Percentiles rank a stretch among this genome's conserved stretches.
Conservation (phyloP, 2,329 filamentous ascomycete species). For the Fusarium papillatum region DNA sequence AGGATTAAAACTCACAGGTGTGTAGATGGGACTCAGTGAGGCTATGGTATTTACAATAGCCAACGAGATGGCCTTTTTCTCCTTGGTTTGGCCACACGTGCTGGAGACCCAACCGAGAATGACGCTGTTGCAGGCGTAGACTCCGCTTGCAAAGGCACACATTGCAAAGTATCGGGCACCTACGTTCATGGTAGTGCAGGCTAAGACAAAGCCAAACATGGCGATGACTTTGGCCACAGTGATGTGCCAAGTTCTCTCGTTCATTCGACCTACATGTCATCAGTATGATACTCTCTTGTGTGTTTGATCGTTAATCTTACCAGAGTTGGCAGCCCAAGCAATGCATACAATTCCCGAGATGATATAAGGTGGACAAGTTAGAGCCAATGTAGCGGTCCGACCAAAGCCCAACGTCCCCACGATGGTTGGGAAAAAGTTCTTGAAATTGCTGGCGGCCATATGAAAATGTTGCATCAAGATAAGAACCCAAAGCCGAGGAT, state of each 20-base stretch:
- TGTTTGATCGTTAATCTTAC: rapidly evolving
- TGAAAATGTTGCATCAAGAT: not conserved
- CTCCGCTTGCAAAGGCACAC: conserved; percentile 46
- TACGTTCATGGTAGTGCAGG: conserved; percentile 48
- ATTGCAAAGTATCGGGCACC: conserved; percentile 46
- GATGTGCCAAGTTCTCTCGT: conserved; percentile 59
- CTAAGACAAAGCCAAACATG: conserved; percentile 39
- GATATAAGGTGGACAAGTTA: not conserved
- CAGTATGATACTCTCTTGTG: not conserved
- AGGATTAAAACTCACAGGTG: conserved; percentile 28
- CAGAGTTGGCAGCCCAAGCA: conserved; percentile 32
- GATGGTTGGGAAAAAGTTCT: conserved; percentile 40
- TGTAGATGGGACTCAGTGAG: not conserved
- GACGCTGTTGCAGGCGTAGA: conserved; percentile 51
- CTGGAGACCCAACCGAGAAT: conserved; percentile 53
- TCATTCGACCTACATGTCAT: conserved; percentile 50
- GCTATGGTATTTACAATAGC: conserved; percentile 42
- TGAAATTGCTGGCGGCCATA: conserved; percentile 43
- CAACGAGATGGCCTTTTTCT: conserved; percentile 54
- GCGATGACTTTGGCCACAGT: conserved; percentile 49
- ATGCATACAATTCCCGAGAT: not conserved
- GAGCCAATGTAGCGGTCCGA: not conserved
- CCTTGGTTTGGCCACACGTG: conserved; percentile 54
- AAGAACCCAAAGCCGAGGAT: conserved; percentile 41
- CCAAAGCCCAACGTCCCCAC: not conserved